phyloP scores from a whole-genome alignment of 345 rosid genomes.

The Hibiscus tridactylites region DNA sequence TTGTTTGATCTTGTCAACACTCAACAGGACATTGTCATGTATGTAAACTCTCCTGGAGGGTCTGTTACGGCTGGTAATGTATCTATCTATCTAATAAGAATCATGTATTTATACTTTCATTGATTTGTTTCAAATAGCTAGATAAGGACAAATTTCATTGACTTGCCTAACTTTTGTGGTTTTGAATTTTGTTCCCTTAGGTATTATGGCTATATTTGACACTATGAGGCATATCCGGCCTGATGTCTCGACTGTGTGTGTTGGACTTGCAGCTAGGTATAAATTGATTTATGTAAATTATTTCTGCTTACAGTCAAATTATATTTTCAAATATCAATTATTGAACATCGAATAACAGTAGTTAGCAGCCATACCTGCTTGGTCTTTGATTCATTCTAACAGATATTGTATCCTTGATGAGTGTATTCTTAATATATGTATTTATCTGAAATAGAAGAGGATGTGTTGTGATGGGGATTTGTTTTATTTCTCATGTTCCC shows the following conservation, averaged over 20 bases:
- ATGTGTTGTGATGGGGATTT: neutral
- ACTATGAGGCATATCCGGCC: conserved; percentile 92
- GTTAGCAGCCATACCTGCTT: neutral
- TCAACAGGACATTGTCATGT: conserved; percentile 71
- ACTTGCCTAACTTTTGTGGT: conserved; percentile 9
- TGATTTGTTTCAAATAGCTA: conserved; percentile 1
- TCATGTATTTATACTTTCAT: too few relatives aligned
- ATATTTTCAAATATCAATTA: neutral
- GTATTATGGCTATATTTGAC: conserved; percentile 92
- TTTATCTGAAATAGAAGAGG: neutral
- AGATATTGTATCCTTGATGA: neutral
- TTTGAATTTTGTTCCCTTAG: conserved; percentile 22
- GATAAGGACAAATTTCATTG: neutral
- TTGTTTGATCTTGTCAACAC: conserved; percentile 25
- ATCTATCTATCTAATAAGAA: neutral
- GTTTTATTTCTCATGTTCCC: neutral
- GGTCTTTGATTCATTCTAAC: neutral
- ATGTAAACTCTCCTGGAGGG: conserved; percentile 96
- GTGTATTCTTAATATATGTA: neutral
- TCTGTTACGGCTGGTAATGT: conserved; percentile 90
- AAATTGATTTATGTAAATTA: neutral
- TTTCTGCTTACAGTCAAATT: neutral
- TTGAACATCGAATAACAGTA: neutral
- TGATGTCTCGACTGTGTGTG: conserved; percentile 91
- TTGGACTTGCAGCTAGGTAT: conserved; percentile 97